Conservation (phyloP, 2,329 filamentous ascomycete genomes). For the Rugonectria rugulosa region DNA sequence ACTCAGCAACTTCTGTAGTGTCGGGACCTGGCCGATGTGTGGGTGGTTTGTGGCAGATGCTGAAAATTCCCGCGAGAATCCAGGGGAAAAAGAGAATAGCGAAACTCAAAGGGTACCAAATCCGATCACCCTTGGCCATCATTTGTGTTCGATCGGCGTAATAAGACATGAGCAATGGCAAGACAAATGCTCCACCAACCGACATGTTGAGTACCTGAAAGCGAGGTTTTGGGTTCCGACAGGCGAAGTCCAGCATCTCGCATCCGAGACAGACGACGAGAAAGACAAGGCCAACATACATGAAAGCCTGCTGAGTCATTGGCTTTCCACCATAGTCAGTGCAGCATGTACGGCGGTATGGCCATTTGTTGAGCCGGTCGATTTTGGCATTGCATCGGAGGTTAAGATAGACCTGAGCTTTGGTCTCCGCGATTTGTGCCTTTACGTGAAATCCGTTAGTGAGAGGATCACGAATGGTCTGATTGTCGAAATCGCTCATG, state of each 20-base stretch:
- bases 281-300: conserved; percentile 29
- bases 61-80: conserved; percentile 26
- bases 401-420: conserved; percentile 57
- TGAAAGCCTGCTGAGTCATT: conserved; percentile 32
- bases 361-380: conserved; percentile 44
- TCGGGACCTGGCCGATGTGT: conserved; percentile 23
- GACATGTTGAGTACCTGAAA: conserved; percentile 33
- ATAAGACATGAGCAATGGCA: conserved; percentile 39
- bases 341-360: conserved; percentile 61
- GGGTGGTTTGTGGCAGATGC: conserved; percentile 28
- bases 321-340: conserved; percentile 50
- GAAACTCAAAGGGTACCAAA: conserved; percentile 32
- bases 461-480: conserved; percentile 27
- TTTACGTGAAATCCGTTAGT: conserved; percentile 17
- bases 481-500: conserved; percentile 22
- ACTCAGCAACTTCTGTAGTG: not conserved
- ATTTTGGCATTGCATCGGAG: conserved; percentile 58
- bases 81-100: conserved; percentile 30
- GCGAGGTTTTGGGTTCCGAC: conserved; percentile 19
- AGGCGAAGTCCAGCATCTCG: conserved; percentile 25
- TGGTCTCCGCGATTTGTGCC: conserved; percentile 39
- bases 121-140: conserved; percentile 39
- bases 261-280: conserved; percentile 26
- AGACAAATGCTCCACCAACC: conserved; percentile 33
- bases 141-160: conserved; percentile 41